Percentiles rank a stretch among this genome's conserved stretches.
These are phyloP conservation scores for Emmonsiellopsis sp. DNA, from an alignment of 2,329 filamentous ascomycete genomes.

Conservation along the genomic window DNA sequence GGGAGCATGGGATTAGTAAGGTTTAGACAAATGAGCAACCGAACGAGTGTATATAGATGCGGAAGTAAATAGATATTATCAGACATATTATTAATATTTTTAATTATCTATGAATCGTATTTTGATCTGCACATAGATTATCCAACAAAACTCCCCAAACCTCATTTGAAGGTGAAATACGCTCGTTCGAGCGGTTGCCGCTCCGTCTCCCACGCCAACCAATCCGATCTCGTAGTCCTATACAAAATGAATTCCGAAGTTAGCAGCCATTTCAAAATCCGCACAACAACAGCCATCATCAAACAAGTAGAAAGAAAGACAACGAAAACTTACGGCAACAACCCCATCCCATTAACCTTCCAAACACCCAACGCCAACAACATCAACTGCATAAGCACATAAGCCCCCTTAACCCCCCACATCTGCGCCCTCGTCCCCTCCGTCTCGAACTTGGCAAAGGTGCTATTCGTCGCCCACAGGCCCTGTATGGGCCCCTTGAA, in stretches of 20 bases:
- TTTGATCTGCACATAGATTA: neutral
- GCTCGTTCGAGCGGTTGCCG: constrained; percentile 59
- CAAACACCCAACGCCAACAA: constrained; percentile 80
- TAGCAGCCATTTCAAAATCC: constrained; percentile 10
- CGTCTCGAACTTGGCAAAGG: constrained; percentile 87
- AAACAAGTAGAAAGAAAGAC: neutral
- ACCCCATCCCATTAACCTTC: constrained; percentile 94
- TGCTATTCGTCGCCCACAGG: constrained; percentile 68
- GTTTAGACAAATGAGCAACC: no score
- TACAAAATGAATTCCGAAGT: constrained; percentile 7
- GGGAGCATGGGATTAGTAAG: no score
- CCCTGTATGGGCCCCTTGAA: constrained; percentile 94
- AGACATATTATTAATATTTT: neutral
- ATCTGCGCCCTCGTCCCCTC: constrained; percentile 65
- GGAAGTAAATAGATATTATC: neutral
- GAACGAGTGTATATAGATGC: no score
- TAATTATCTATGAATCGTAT: neutral
- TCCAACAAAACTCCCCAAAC: neutral
- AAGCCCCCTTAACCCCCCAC: constrained; percentile 75
- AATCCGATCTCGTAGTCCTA: constrained; percentile 85
- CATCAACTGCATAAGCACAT: constrained; percentile 76
- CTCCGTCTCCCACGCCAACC: constrained; percentile 88
- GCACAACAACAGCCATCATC: neutral
- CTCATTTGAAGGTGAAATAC: constrained; percentile 46
- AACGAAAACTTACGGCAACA: constrained; percentile 63